A percentile compares a stretch with the other conserved stretches of the same genome.
These are phyloP conservation scores for Solanum microdontum DNA, from an alignment of 257 asterid genomes.

Conservation along the genomic window DNA sequence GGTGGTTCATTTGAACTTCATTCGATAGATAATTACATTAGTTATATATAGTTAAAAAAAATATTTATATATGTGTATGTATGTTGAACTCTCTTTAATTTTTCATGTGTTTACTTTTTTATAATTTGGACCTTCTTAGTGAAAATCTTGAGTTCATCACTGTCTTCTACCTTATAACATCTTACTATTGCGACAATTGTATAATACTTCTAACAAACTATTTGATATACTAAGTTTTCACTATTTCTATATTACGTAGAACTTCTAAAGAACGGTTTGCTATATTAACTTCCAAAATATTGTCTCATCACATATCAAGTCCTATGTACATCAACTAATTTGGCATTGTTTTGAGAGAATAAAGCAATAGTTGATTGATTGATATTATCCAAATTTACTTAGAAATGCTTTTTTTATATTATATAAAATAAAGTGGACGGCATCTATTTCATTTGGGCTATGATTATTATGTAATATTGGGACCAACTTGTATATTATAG, in stretches of 20 bases:
- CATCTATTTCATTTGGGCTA: background rate
- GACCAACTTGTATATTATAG: background rate
- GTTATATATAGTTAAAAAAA: too few relatives aligned
- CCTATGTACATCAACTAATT: background rate
- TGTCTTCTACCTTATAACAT: background rate
- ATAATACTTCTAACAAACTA: too few relatives aligned
- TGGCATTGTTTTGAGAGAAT: background rate
- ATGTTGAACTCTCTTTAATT: background rate
- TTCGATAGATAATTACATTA: background rate
- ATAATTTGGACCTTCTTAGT: background rate
- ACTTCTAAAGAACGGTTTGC: fast-evolving
- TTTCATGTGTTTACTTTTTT: background rate
- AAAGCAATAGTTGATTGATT: background rate
- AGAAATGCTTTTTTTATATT: background rate
- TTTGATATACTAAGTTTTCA: fast-evolving
- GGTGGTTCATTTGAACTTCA: too few relatives aligned
- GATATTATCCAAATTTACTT: background rate
- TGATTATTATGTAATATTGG: background rate
- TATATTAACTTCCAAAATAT: background rate
- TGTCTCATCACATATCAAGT: background rate
- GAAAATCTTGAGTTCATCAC: background rate
- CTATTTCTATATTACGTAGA: background rate
- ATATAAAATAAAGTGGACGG: background rate
- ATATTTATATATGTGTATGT: too few relatives aligned
- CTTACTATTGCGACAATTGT: background rate